These are phyloP conservation scores for Phytophthora multivora DNA, from an alignment of 352 stramenopile species.

Conservation along the genomic window DNA sequence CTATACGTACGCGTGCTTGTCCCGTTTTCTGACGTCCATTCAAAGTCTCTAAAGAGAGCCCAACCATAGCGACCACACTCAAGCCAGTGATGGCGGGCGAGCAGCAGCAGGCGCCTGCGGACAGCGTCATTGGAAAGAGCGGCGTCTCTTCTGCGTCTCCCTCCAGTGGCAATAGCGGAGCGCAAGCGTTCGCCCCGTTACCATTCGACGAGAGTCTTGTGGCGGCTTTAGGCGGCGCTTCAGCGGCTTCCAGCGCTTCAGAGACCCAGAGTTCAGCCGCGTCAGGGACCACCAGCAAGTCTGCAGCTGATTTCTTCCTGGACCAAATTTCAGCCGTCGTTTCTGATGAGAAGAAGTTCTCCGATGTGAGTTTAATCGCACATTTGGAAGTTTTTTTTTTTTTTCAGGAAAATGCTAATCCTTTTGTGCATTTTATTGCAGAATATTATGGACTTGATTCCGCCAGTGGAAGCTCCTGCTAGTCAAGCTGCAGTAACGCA, in stretches of 20 bases:
- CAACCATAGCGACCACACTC: constrained; percentile 17
- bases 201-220: constrained; percentile 70
- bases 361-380: constrained; percentile 47
- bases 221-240: constrained; percentile 23
- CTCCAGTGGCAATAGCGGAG: constrained; percentile 12
- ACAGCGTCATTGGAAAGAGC: constrained; percentile 10
- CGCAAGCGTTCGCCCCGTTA: constrained; percentile 42
- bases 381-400: background rate
- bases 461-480: constrained; percentile 41
- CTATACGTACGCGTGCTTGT: background rate
- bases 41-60: background rate
- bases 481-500: constrained; percentile 23
- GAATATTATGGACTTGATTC: constrained; percentile 85
- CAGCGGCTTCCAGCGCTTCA: background rate
- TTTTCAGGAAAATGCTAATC: background rate
- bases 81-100: constrained; percentile 28
- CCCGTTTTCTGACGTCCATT: background rate
- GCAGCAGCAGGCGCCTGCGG: constrained; percentile 18
- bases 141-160: constrained; percentile 14
- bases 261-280: background rate
- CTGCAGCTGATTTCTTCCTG: constrained; percentile 63
- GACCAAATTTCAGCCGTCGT: constrained; percentile 76
- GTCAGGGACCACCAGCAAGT: constrained; percentile 27
- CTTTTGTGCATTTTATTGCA: constrained; percentile 25
- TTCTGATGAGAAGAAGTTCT: constrained; percentile 80